Evolutionary conservation across 1,284 basidiomycete species (phyloP), one percentile per base, ranked within the genome.

Genomic region (Ustilago crameri): DNA sequence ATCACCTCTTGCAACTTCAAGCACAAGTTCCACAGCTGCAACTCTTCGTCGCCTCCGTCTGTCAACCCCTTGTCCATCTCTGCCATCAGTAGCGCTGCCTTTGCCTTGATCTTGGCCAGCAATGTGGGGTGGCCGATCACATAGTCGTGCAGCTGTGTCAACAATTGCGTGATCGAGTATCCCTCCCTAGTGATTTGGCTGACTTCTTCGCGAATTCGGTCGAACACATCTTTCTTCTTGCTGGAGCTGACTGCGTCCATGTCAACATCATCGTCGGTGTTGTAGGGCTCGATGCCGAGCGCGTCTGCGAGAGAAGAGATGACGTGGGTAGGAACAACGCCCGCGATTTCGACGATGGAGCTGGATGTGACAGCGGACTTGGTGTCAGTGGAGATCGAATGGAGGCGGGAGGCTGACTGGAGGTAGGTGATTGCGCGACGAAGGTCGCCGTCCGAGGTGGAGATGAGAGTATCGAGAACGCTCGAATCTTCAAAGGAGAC

Each of bases 371-470:
- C 53, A 12, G 63, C 59, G 9, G 61, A 50, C 15, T 62, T 54
- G 2, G 55, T 58, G 24, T 67, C 65, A 5, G 68, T 60, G 1
- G 54, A 38, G 34, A 65, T 51, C 44, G 63, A 60, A 41, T 78
- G 79, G 2, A 98, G 87, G 27, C 95, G 89, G 44, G 93, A 91
- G 4, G 95, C 95, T 9, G 95, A 97, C 83, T 99, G 96, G 5
- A 99, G 87, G 84, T 96, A 98, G 14, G 95, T 98, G 84, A 98
- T 98, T n/a, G 95, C 92, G 53, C 96, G 92, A 46, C 96, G 91
- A 50, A 99, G 88, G 84, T 99, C 96, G 34, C 96, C 96, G 60
- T 90, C 89, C 1, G 95, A 95, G 22, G 91, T 89, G 44, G 84
- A 86, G 70, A 95, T 91, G 60, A 96, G 88, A 1, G 90, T 86